Conservation (phyloP, 495 filamentous ascomycete species). For the Lichina pygmaea region DNA sequence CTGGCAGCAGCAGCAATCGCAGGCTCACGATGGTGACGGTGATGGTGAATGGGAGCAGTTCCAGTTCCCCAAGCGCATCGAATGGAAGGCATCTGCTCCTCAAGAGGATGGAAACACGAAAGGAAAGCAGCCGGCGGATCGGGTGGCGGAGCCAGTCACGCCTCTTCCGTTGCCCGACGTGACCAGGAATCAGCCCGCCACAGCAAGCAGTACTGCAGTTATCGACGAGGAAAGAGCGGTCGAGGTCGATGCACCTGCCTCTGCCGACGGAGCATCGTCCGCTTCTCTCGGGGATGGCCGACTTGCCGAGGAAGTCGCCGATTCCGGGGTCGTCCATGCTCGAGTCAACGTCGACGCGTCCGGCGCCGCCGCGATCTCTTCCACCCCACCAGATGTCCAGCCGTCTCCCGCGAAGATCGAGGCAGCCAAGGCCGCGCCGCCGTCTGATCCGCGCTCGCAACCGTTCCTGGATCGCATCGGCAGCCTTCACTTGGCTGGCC, state of each 20-base stretch:
- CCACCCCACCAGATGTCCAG: constrained; percentile 4
- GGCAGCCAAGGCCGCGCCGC: background rate
- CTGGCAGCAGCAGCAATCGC: constrained; percentile 52
- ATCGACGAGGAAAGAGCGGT: constrained; percentile 19
- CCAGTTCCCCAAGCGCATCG: constrained; percentile 62
- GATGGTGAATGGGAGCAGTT: constrained; percentile 76
- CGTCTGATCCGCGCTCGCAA: constrained; percentile 26
- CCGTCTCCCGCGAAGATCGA: constrained; percentile 10
- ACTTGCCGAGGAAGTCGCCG: background rate
- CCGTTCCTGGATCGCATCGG: constrained; percentile 48
- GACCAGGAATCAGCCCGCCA: constrained; percentile 15
- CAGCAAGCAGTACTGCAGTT: constrained; percentile 21
- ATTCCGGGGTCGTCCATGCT: constrained; percentile 2
- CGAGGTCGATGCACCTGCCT: background rate
- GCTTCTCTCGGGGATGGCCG: background rate
- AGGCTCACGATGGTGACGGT: constrained; percentile 17
- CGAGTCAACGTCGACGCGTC: constrained; percentile 7
- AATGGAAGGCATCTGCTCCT: constrained; percentile 35
- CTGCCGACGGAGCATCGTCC: background rate
- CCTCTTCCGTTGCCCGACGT: no score
- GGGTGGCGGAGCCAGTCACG: constrained; percentile 13
- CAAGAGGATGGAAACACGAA: constrained; percentile 10
- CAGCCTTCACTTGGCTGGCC: constrained; percentile 34
- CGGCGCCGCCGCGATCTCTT: constrained; percentile 7
- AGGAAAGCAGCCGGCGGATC: constrained; percentile 10